Evolutionary conservation across 352 stramenopile genomes (phyloP), one percentile per base, ranked within the genome.

Genomic region (Phytophthora cactorum): DNA sequence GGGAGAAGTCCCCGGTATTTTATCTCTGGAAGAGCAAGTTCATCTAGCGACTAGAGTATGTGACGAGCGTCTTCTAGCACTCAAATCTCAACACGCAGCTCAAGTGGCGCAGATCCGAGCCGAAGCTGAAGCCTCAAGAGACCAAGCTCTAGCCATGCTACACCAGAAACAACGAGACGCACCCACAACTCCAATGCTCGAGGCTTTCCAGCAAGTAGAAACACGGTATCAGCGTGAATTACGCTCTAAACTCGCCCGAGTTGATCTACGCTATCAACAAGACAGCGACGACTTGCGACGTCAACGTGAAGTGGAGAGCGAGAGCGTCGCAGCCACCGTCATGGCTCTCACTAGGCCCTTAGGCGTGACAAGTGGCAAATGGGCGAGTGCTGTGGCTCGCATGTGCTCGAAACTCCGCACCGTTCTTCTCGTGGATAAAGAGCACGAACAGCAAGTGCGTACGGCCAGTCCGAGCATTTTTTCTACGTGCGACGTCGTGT

Each of bases 331-430:
- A 5, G 77, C 82, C 4, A 92, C 79, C 3, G 88, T 92, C 66
- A 92, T 92, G 84, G 85, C 84, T 10, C 62, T 92, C 10, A 92
- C 89, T 59, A 76, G 84, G 17, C 84, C 84, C 11, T 62, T 92
- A 1, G 84, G 84, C 5, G 85, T 89, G 10, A 91, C 82, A 0
- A 92, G 80, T 25, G 84, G 81, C 2, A 88, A 88, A 25, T 92
- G 84, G 84, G 78, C 89, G 38, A 79, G 84, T 34, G 84, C 88
- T 28, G 68, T 92, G 2, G 72, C 84, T 32, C 74, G 82, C 0
- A 77, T 91, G 53, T 73, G 79, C 17, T 76, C 78, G 8, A 78
- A 80, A 3, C 65, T 92, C 5, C 70, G 72, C 9, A 66, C 91
- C 10, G 78, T 89, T 0, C 58, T 89, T 7, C 29, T 86, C 1